Conservation (phyloP, 768 basidiomycete genomes). For the Lactarius quietus region DNA sequence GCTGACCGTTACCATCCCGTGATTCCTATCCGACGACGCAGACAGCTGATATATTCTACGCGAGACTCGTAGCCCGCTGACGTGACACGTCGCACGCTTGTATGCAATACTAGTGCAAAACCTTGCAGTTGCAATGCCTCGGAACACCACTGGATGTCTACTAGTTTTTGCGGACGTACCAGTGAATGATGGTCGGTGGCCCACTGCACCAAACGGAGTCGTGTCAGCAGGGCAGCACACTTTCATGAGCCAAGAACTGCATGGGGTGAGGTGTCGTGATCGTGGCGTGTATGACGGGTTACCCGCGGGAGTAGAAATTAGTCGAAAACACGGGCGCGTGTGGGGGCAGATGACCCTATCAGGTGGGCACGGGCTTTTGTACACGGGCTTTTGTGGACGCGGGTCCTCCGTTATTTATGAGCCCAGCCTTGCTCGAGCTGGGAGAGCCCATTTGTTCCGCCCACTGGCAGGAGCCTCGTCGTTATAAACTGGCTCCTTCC, state of each 20-base stretch:
- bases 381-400: not conserved
- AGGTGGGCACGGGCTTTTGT: conserved; percentile 14
- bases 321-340: conserved; percentile 9
- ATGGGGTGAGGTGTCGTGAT: not conserved
- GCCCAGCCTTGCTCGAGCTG: not conserved
- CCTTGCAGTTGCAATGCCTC: not conserved
- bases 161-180: no score
- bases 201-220: not conserved
- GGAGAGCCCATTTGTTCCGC: not conserved
- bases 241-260: not conserved
- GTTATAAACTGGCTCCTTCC: not conserved
- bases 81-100: not conserved
- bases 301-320: conserved; percentile 7
- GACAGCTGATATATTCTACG: conserved; percentile 5
- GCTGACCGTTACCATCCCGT: conserved; percentile 8
- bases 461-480: not conserved
- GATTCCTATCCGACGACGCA: not conserved
- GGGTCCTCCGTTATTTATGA: conserved; percentile 15
- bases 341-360: conserved; percentile 19
- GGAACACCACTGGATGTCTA: no score
- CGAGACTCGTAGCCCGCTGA: not conserved
- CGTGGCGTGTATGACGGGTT: not conserved
- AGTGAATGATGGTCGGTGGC: not conserved
- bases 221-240: not conserved
- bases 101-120: no score